Evolutionary conservation across 257 asterid genomes (phyloP).

Genomic region (Nicotiana obtusifolia): DNA sequence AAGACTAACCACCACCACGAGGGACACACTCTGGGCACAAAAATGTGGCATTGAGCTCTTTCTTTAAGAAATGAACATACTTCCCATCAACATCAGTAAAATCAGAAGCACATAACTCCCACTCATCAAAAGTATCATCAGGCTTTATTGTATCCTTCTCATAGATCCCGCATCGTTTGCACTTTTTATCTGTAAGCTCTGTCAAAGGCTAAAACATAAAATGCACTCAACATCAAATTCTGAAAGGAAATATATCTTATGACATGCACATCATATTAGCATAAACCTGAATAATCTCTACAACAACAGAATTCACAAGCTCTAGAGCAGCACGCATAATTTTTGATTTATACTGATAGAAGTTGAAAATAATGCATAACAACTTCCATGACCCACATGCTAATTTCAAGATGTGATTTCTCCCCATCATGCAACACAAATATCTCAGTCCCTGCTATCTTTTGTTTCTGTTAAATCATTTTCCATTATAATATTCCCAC

Average conservation of each 20-base stretch:
- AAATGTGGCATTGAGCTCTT: conserved; percentile 38
- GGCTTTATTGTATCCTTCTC: conserved; percentile 57
- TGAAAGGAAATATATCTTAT: not conserved
- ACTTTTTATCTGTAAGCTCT: conserved; percentile 44
- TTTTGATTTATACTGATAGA: not conserved
- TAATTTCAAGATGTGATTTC: too few relatives aligned
- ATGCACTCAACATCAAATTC: conserved; percentile 7
- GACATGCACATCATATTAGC: not conserved
- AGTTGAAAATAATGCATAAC: not conserved
- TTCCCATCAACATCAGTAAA: conserved; percentile 50
- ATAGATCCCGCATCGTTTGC: conserved; percentile 82
- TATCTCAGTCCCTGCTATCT: too few relatives aligned
- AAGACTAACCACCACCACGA: conserved; percentile 15
- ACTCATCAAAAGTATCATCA: conserved; percentile 61
- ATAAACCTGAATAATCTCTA: not conserved
- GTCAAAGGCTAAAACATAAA: conserved; percentile 65
- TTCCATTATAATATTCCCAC: too few relatives aligned
- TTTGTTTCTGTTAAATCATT: too few relatives aligned
- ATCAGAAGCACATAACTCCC: conserved; percentile 83
- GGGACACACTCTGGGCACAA: conserved; percentile 27
- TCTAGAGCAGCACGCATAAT: not conserved
- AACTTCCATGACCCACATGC: too few relatives aligned
- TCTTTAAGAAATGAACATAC: conserved; percentile 25
- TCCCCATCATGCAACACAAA: too few relatives aligned
- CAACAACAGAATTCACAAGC: not conserved